Percentiles rank a stretch among this genome's conserved stretches.
Conservation (phyloP, 164 flowering plant genomes). For the Litsea cubeba region DNA sequence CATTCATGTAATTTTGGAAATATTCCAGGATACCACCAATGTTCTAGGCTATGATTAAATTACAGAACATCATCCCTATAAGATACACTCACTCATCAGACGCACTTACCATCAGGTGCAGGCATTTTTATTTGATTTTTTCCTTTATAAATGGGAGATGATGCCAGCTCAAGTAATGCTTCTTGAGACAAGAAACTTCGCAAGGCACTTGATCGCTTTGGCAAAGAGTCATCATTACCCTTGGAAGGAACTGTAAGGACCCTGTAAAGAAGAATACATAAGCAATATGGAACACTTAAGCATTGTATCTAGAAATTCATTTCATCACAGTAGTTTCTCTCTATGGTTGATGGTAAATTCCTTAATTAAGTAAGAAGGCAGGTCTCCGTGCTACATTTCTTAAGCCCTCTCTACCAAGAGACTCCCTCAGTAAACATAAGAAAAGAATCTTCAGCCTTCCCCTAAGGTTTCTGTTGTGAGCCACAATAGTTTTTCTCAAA, state of each 20-base stretch:
- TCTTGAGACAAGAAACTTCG: slow-evolving; percentile 54
- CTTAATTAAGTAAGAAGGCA: no score
- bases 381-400: no score
- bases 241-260: slow-evolving; percentile 27
- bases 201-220: slow-evolving; percentile 56
- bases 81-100: neutral
- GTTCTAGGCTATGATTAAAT: neutral
- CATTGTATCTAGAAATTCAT: no score
- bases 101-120: slow-evolving; percentile 42
- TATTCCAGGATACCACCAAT: neutral
- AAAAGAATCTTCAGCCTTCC: no score
- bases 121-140: slow-evolving; percentile 21
- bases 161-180: slow-evolving; percentile 37
- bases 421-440: no score
- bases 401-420: no score
- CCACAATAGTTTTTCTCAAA: no score
- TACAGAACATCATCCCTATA: neutral
- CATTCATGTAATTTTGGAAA: neutral
- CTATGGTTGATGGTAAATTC: no score
- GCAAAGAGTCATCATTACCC: slow-evolving; percentile 44
- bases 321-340: no score
- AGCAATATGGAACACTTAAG: neutral
- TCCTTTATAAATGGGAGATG: slow-evolving; percentile 29
- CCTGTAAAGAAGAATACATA: slow-evolving; percentile 22
- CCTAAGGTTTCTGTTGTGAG: no score